Percentiles rank a stretch among this genome's conserved stretches.
These are phyloP conservation scores for Radiomyces spectabilis DNA, from an alignment of 192 early-diverging fungal species.

Conservation along the genomic window DNA sequence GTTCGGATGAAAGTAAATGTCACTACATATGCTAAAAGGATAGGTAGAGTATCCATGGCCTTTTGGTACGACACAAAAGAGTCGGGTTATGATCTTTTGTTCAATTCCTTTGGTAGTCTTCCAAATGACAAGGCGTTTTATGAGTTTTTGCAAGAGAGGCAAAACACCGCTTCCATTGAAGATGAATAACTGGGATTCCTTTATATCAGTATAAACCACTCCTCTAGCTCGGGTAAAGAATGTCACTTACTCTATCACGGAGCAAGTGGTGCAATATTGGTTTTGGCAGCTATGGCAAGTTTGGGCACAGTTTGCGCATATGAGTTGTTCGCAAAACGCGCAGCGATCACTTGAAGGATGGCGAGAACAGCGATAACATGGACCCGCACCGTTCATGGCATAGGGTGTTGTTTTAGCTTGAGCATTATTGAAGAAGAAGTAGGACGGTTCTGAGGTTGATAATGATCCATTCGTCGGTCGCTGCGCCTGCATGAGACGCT, in stretches of 20 bases:
- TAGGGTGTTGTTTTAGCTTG: neutral
- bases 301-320: constrained; percentile 8
- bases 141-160: neutral
- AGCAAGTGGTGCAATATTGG: constrained; percentile 4
- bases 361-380: neutral
- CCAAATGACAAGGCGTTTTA: no score
- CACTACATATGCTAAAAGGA: no score
- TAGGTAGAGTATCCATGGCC: no score
- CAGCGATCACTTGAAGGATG: neutral
- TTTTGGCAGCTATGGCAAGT: constrained; percentile 1
- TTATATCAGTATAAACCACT: no score
- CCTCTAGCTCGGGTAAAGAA: no score
- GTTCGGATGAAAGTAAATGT: no score
- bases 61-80: no score
- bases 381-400: neutral
- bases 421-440: neutral
- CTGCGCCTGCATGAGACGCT: constrained; percentile 7
- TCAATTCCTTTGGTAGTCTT: no score
- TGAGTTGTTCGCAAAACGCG: constrained; percentile 10
- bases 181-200: constrained; percentile 3
- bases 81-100: no score
- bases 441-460: neutral
- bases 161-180: neutral
- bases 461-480: neutral
- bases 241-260: constrained; percentile 14